A percentile compares a stretch with the other conserved stretches of the same genome.
phyloP scores from a whole-genome alignment of 768 basidiomycete genomes.

The Pisolithus marmoratus region DNA sequence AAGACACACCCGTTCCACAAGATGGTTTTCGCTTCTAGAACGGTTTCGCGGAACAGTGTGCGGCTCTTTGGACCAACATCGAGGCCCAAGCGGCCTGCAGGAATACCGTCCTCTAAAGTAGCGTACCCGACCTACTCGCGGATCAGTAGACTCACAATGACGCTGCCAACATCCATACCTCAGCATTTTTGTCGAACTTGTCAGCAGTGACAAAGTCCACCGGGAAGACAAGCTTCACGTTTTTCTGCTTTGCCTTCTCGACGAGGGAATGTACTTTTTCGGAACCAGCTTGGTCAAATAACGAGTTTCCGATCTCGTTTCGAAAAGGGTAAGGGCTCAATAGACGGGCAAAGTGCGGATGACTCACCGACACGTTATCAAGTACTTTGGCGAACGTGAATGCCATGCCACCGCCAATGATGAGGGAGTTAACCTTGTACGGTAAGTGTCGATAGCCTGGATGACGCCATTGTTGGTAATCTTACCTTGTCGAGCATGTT shows the following conservation, averaged over 20 bases:
- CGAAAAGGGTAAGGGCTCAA: constrained; percentile 5
- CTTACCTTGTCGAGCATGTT: constrained; percentile 96
- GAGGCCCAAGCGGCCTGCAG: constrained; percentile 91
- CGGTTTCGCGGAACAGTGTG: constrained; percentile 72
- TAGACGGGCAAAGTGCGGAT: background rate
- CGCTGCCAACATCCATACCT: constrained; percentile 36
- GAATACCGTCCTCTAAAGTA: constrained; percentile 83
- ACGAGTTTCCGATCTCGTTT: constrained; percentile 82
- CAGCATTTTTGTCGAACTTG: constrained; percentile 91
- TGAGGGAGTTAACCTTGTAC: constrained; percentile 82
- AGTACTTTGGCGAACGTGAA: constrained; percentile 98
- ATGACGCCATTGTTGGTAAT: background rate
- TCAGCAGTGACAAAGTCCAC: constrained; percentile 92
- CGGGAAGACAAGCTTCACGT: constrained; percentile 93
- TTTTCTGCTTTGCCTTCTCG: constrained; percentile 88
- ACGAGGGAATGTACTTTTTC: constrained; percentile 79
- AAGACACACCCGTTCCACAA: constrained; percentile 85
- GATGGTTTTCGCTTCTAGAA: constrained; percentile 88
- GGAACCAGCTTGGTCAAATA: constrained; percentile 87
- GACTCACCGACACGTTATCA: constrained; percentile 62
- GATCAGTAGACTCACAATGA: background rate
- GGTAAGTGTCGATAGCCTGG: background rate
- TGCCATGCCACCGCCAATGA: constrained; percentile 97
- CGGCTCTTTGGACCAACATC: constrained; percentile 85
- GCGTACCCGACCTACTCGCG: constrained; percentile 57